Conservation (phyloP, 1,139 yeast genomes). For the Zhuliangozyma parablackwelliae region DNA sequence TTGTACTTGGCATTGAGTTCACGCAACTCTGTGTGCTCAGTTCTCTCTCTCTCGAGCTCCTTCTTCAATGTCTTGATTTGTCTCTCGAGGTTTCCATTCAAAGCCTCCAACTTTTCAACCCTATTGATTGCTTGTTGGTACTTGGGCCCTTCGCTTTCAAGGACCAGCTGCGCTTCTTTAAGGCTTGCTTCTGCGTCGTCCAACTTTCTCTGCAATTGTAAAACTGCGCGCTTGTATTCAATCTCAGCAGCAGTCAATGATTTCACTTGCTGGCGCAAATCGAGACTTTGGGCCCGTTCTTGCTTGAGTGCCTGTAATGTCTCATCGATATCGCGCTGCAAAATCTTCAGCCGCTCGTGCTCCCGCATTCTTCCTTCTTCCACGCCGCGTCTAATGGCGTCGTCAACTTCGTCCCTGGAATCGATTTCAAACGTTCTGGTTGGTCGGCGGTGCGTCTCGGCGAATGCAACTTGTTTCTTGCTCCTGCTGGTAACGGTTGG, state of each 20-base stretch:
- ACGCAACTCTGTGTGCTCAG: background rate
- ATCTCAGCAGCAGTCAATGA: background rate
- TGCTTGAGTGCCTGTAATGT: background rate
- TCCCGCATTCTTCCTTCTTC: conserved; percentile 1
- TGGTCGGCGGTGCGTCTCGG: no score
- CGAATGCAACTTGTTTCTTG: conserved; percentile 7
- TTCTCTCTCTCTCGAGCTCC: background rate
- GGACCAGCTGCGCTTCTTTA: no score
- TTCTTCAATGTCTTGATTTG: conserved; percentile 2
- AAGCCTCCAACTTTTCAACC: conserved; percentile 1
- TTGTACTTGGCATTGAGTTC: background rate
- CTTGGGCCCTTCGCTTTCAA: background rate
- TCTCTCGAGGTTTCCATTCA: conserved; percentile 2
- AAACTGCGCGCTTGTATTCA: background rate
- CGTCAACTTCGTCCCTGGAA: conserved; percentile 10
- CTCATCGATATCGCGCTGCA: conserved; percentile 3
- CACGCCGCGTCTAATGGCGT: conserved; percentile 7
- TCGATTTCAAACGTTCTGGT: conserved; percentile 1
- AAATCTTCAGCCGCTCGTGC: conserved; percentile 1
- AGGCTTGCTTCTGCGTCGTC: background rate
- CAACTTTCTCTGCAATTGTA: background rate
- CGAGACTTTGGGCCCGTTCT: no score
- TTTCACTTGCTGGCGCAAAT: background rate
- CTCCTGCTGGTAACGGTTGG: conserved; percentile 1
- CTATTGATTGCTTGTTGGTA: background rate